Evolutionary conservation across 2,329 filamentous ascomycete genomes (phyloP), one percentile per base, ranked within the genome.

Genomic region (Trichoderma semiorbis): DNA sequence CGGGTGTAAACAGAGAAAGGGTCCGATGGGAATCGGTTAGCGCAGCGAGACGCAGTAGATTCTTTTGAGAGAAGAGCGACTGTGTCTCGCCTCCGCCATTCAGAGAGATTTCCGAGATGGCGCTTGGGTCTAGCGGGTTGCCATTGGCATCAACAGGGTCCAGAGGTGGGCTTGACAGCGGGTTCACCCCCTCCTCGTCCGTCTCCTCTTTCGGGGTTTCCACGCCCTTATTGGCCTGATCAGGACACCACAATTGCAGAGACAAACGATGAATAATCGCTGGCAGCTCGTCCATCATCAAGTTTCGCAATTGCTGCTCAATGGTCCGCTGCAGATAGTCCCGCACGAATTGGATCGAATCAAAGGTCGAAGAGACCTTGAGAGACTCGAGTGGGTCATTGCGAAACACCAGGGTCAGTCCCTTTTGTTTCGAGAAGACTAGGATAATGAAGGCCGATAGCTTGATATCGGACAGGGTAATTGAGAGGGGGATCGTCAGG

Each of bases 221-320:
- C 1, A 76, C 84, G 72, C 87, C 88, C 75, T 82, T 81, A 69
- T 80, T 81, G 39, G 77, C 80, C 79, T 96, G 93, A 76, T 98
- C 95, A 0, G 95, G 93, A 69, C 94, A 96, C 91, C 94, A 97
- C 64, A 98, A 83, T 75, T 93, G 90, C 71, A 98, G 84, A 0
- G 95, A 98, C 24, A 99, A 84, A 66, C 94, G 90, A 81, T 99
- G 96, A 73, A 99, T 97, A 72, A 98, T 98, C 63, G 95, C 95
- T 0, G 96, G 96, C 28, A 99, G 84, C 80, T 99, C 96, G 75
- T 99, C 95, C 94, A 98, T 98, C 86, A 99, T 97, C 75, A 99
- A 80, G 69, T 95, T 94, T 34, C 96, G 91, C 73, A 99, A 84
- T 81, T 98, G 96, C 66, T 90, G 92, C 83, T 99, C 96, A 77